Base-by-base conservation (phyloP, 2,329 filamentous ascomycete genomes). In the Alternaria arborescens region DNA sequence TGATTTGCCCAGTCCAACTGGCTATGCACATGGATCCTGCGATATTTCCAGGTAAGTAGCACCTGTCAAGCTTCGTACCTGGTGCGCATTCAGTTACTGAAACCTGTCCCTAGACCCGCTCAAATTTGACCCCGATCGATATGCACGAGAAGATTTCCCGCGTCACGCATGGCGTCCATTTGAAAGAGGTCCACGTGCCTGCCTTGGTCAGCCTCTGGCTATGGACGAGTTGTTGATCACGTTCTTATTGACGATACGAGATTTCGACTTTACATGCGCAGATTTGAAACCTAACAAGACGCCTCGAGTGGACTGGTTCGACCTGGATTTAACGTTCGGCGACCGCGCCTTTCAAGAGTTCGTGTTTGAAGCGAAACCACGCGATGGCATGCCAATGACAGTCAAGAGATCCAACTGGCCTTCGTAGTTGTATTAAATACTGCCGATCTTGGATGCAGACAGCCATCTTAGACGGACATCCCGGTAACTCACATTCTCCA, bases 121-220 rank as follows among this genome's bases (percentile, higher is more conserved):
- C 58, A 53, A 57, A 6, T 77, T 76, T 55, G 71, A 75, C 43
- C 75, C 80, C 0, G 73, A 80, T 34, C 74, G 75, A 1, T 81
- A 74, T 30, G 53, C 77, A 22, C 81, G 83, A 34, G 64, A 73
- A 58, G 79, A 66, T 71, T 80, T 67, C 70, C 77, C 20, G 47
- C 80, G 82, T 51, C 80, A 82, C 55, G 84, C 85, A 0, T 88
- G 81, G 80, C 80, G 85, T 8, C 79, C 84, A 0, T 89, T 89
- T 70, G 84, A 85, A 65, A 79, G 82, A 56, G 86, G 87, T 0
- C 79, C 82, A 2, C 73, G 86, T 12, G 84, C 83, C 52, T 89
- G 86, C 66, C 81, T 88, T n/a, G 86, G 85, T 1, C 84, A 87
- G 70, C 83, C 85, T 63, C 77, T 88, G 44, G 86, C 82, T 0